Base-by-base conservation (phyloP, 805 yeast genomes). In the Jamesozyma jinghongensis region DNA sequence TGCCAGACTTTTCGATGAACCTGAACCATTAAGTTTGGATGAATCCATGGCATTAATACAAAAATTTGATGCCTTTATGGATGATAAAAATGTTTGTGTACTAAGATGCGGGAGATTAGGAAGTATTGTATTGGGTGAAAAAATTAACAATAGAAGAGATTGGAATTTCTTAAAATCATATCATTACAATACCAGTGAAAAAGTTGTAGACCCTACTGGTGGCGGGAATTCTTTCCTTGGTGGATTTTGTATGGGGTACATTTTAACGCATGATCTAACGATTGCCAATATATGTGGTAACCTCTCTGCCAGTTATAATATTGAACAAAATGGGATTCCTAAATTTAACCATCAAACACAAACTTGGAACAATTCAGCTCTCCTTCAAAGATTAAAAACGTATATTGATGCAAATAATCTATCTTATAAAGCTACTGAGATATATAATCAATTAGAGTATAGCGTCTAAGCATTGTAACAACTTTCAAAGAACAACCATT, bases 201-300 rank as follows among this genome's bases (percentile, higher is more conserved):
- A 59, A 36, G 87, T 87, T 0, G 67, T 83, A 1, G 97, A 88
- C 59, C 94, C 96, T 2, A 88, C 97, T 0, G 97, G 97, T 0
- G 95, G 94, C 14, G 97, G 97, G 0, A 94, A 88, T 54, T 72
- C 95, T 0, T 87, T 82, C 56, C 74, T 85, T 38, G 97, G 96
- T 1, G 94, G 84, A 0, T 73, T 86, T 41, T 73, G 80, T 8
- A 64, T 80, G 2, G 92, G 79, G 0, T 75, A 72, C 47, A 64
- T 73, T 1, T 56, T 78, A 38, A 62, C 75, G 4, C 32, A 61
- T 25, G 66, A 74, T 57, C 68, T 79, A 68, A 53, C 60, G 1
- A 59, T 71, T 8, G 83, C 81, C 0, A 76, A 79, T 5, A 63
- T 80, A 0, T 75, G 75, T 53, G 97, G 87, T 0, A 82, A 75